A percentile compares a stretch with the other conserved stretches of the same genome.
Evolutionary conservation across 495 filamentous ascomycete species (phyloP).

Genomic region (Baudoinia panamericana): DNA sequence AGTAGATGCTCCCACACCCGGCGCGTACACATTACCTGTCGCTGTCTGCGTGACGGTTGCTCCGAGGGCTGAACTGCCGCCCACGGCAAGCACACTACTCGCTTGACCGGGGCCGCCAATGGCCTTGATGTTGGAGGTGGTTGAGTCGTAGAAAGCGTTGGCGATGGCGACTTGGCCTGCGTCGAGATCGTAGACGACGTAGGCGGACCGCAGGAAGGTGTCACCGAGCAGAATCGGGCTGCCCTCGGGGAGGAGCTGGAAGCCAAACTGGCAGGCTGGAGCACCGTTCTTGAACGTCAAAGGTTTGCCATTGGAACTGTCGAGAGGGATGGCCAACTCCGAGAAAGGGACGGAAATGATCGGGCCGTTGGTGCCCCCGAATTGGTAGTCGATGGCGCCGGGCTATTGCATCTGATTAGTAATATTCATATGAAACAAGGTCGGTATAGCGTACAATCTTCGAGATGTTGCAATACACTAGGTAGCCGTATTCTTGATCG

Average conservation of each 20-base stretch:
- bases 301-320: background rate
- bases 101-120: too few species aligned
- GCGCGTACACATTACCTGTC: too few species aligned
- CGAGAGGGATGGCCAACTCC: background rate
- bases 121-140: constrained; percentile 38
- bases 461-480: too few species aligned
- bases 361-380: background rate
- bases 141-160: constrained; percentile 66
- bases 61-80: too few species aligned
- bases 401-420: background rate
- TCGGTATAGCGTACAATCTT: too few species aligned
- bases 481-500: too few species aligned
- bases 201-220: constrained; percentile 79
- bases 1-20: too few species aligned
- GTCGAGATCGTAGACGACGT: constrained; percentile 77
- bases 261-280: background rate
- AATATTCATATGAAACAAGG: too few species aligned
- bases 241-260: background rate
- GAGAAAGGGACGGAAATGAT: constrained; percentile 1
- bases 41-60: too few species aligned
- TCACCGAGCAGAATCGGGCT: constrained; percentile 51
- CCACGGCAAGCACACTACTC: too few species aligned
- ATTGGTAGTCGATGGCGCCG: background rate
- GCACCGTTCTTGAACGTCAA: background rate
- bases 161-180: constrained; percentile 81